These are phyloP conservation scores for Setomelanomma holmii DNA, from an alignment of 2,329 filamentous ascomycete species.

Conservation along the genomic window DNA sequence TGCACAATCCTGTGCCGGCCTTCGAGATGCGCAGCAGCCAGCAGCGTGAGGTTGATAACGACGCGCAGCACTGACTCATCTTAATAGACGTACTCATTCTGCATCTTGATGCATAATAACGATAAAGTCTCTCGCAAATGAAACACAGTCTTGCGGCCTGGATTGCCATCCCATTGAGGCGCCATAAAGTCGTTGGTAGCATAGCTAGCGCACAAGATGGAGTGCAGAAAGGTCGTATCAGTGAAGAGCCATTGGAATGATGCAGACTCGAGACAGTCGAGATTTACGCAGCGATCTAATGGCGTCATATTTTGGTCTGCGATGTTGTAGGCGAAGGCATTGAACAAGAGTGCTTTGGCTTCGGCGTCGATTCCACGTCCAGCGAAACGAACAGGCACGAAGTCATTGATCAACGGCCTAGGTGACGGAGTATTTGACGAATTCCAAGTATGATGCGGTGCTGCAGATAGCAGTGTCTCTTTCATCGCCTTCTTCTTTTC, in stretches of 20 bases:
- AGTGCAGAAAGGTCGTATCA: constrained; percentile 18
- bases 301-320: constrained; percentile 9
- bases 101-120: constrained; percentile 12
- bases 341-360: constrained; percentile 8
- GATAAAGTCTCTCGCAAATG: constrained; percentile 17
- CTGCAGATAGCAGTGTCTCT: neutral
- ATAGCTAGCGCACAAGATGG: constrained; percentile 12
- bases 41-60: constrained; percentile 17
- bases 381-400: constrained; percentile 8
- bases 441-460: neutral
- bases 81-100: constrained; percentile 6
- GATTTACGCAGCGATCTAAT: constrained; percentile 14
- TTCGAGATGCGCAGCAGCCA: constrained; percentile 17
- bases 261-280: constrained; percentile 9
- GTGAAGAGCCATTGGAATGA: constrained; percentile 12
- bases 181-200: constrained; percentile 13
- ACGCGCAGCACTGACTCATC: constrained; percentile 17
- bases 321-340: constrained; percentile 12
- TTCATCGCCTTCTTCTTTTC: constrained; percentile 9
- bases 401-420: neutral
- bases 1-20: constrained; percentile 19
- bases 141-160: constrained; percentile 8
- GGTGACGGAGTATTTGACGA: neutral
- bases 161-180: constrained; percentile 7
- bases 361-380: constrained; percentile 6